phyloP scores from a whole-genome alignment of 345 rosid species.

The Jatropha curcas region DNA sequence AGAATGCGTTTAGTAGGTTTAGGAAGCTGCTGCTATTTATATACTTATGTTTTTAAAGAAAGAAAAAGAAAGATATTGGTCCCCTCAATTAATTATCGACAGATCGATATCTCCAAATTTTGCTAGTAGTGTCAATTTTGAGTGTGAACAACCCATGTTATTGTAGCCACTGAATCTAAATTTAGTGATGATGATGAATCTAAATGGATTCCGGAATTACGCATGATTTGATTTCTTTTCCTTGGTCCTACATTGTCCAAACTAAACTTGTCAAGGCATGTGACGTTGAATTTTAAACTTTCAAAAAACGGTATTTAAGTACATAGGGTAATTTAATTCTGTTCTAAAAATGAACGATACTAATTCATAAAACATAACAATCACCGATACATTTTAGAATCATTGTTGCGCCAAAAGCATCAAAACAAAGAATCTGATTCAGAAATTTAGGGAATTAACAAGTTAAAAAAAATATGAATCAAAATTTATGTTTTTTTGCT shows the following conservation, averaged over 20 bases:
- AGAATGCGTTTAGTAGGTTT: background rate
- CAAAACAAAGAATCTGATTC: background rate
- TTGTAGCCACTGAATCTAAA: background rate
- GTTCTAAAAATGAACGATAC: background rate
- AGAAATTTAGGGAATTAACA: background rate
- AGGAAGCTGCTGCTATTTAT: constrained; percentile 4
- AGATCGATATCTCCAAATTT: background rate
- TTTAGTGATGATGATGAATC: background rate
- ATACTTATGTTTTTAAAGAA: too few species aligned
- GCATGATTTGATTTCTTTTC: background rate
- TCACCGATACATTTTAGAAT: background rate
- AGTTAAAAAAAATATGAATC: background rate
- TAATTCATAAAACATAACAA: background rate
- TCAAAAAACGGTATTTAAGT: background rate
- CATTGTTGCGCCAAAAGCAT: background rate
- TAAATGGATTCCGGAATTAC: too few species aligned
- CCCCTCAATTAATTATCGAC: constrained; percentile 19
- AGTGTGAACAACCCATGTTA: background rate
- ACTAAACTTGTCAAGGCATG: background rate
- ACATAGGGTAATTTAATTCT: background rate
- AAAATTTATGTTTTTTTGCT: background rate
- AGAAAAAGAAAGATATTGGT: background rate
- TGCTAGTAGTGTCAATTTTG: background rate
- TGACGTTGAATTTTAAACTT: background rate
- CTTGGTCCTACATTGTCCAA: background rate